Conservation (phyloP, 148 eudicot genomes). For the Salicornia ramosissima region DNA sequence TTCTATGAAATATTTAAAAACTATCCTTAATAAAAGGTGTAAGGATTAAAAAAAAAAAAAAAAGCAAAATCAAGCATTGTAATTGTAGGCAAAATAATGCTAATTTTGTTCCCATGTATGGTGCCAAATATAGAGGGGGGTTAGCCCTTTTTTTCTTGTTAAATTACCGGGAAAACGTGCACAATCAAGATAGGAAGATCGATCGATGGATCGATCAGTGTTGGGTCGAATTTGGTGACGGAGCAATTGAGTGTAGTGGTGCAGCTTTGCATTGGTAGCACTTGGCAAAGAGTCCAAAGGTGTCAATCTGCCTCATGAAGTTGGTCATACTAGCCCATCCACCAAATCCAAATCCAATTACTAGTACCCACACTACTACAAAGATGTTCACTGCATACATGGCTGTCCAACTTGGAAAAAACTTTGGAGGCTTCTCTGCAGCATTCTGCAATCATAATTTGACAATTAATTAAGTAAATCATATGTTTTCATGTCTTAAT, state of each 20-base stretch:
- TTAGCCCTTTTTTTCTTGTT: conserved; percentile 1
- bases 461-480: background rate
- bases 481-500: background rate
- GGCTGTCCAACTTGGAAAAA: conserved; percentile 72
- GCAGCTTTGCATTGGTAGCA: conserved; percentile 80
- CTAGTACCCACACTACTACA: conserved; percentile 63
- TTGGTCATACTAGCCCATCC: conserved; percentile 95
- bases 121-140: conserved; percentile 21
- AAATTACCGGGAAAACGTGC: background rate
- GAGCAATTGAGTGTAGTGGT: conserved; percentile 19
- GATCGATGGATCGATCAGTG: conserved; percentile 12
- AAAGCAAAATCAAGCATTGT: conserved; percentile 8
- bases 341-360: conserved; percentile 87
- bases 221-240: background rate
- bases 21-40: background rate
- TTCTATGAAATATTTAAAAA: background rate
- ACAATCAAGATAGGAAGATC: background rate
- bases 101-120: conserved; percentile 8
- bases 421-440: conserved; percentile 80
- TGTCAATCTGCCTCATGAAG: conserved; percentile 69
- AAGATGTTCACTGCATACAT: conserved; percentile 67
- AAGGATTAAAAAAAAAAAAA: background rate
- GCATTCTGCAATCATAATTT: conserved; percentile 52
- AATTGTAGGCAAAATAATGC: conserved; percentile 18
- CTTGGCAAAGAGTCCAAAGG: conserved; percentile 86